These are phyloP conservation scores for Myriosclerotinia scirpicola DNA, from an alignment of 2,329 filamentous ascomycete species.

Conservation along the genomic window DNA sequence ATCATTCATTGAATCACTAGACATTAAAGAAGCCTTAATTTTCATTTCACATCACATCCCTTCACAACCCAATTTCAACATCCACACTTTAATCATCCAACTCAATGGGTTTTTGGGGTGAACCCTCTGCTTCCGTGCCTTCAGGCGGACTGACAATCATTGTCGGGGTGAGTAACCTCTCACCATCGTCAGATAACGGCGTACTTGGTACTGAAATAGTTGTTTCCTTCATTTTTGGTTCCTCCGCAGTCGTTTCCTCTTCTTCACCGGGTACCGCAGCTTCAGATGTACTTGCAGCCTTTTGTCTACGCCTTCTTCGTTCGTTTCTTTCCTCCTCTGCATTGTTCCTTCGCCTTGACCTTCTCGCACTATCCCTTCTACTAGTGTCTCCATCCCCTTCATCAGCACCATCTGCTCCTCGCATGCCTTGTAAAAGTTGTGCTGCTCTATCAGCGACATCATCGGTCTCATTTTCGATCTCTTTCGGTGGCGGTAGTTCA, in stretches of 20 bases:
- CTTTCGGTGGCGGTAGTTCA: constrained; percentile 30
- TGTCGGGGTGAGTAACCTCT: constrained; percentile 34
- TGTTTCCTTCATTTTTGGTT: constrained; percentile 22
- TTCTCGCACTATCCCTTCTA: constrained; percentile 61
- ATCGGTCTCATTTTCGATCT: constrained; percentile 44
- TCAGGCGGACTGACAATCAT: constrained; percentile 39
- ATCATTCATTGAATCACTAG: constrained; percentile 26
- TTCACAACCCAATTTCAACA: constrained; percentile 32
- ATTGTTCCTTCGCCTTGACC: constrained; percentile 57
- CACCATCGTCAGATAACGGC: constrained; percentile 26
- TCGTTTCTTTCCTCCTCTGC: constrained; percentile 75
- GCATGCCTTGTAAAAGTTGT: constrained; percentile 78
- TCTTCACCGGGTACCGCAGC: constrained; percentile 17
- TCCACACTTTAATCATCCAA: constrained; percentile 35
- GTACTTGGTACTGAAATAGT: constrained; percentile 21
- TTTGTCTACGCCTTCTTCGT: constrained; percentile 66
- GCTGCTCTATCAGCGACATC: constrained; percentile 86
- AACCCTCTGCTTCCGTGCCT: constrained; percentile 27
- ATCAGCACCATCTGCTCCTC: constrained; percentile 56
- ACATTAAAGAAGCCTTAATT: constrained; percentile 31
- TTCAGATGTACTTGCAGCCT: constrained; percentile 46
- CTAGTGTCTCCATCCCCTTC: constrained; percentile 52
- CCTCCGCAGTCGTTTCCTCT: constrained; percentile 27
- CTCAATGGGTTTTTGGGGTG: constrained; percentile 34
- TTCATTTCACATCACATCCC: constrained; percentile 26